Percentiles rank a stretch among this genome's conserved stretches.
phyloP scores from a whole-genome alignment of 202 grass and related monocot species.

The Musa balbisiana region DNA sequence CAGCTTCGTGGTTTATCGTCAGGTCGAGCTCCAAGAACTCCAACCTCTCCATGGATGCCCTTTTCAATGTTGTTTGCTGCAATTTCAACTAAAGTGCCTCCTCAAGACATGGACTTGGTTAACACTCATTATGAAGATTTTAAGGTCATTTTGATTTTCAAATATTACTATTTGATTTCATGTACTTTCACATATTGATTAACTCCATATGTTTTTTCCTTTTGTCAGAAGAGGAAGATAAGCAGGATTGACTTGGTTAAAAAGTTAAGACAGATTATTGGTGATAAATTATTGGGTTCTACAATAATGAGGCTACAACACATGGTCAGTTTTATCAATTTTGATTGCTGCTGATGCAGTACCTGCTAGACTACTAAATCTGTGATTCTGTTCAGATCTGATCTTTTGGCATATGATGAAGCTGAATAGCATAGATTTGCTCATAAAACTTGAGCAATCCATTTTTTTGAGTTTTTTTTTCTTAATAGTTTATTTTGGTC shows the following conservation, averaged over 20 bases:
- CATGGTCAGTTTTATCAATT: constrained; percentile 36
- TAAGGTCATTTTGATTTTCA: constrained; percentile 45
- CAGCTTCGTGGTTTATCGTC: constrained; percentile 35
- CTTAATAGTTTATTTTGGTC: no score
- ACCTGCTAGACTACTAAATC: no score
- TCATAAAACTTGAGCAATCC: no score
- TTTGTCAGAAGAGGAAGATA: constrained; percentile 63
- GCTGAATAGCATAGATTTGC: no score
- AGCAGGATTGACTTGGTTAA: constrained; percentile 74
- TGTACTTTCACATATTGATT: background rate
- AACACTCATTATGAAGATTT: constrained; percentile 78
- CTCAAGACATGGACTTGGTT: constrained; percentile 74
- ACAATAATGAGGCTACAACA: constrained; percentile 93
- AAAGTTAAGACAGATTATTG: constrained; percentile 70
- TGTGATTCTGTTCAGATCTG: background rate
- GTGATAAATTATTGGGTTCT: constrained; percentile 77
- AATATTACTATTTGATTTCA: background rate
- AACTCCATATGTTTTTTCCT: constrained; percentile 1
- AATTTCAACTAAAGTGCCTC: constrained; percentile 83
- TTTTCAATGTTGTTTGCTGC: constrained; percentile 97
- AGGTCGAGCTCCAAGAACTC: constrained; percentile 40
- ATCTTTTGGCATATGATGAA: background rate
- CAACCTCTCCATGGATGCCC: constrained; percentile 90
- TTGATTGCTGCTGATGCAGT: no score
- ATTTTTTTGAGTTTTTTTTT: no score